Evolutionary conservation across 257 asterid genomes (phyloP).

Genomic region (Solanum lycopersicoides): DNA sequence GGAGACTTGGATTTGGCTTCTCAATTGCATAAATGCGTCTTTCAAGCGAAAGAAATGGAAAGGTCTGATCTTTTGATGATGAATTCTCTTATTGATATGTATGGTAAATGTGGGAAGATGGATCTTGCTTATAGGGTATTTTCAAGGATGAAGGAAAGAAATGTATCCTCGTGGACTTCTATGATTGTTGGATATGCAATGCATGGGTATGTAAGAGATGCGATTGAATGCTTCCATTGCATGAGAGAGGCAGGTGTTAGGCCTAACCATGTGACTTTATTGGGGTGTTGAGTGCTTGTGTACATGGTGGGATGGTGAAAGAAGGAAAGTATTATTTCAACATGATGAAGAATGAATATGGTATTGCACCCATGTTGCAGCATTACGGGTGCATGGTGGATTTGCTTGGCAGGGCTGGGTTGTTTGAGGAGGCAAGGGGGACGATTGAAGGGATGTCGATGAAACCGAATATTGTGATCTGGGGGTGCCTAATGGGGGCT

Average conservation of each 20-base stretch:
- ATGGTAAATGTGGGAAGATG: constrained; percentile 88
- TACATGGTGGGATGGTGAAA: constrained; percentile 75
- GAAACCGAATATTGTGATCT: constrained; percentile 70
- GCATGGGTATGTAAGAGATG: constrained; percentile 54
- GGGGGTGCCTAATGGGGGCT: constrained; percentile 94
- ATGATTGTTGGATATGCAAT: constrained; percentile 84
- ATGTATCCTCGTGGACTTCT: constrained; percentile 85
- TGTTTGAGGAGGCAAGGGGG: constrained; percentile 58
- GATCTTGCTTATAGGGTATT: constrained; percentile 65
- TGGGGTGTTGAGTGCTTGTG: constrained; percentile 85
- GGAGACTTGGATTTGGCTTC: constrained; percentile 61
- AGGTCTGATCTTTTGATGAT: constrained; percentile 49
- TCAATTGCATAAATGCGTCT: constrained; percentile 72
- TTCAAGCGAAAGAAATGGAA: constrained; percentile 32
- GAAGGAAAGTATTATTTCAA: constrained; percentile 63
- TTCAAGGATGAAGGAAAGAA: constrained; percentile 49
- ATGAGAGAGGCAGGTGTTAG: constrained; percentile 48
- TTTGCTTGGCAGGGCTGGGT: constrained; percentile 76
- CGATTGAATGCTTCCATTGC: constrained; percentile 38
- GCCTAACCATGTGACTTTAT: constrained; percentile 84
- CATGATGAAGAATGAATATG: constrained; percentile 48
- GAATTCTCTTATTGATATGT: constrained; percentile 80
- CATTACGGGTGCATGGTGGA: constrained; percentile 94
- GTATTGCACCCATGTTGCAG: constrained; percentile 43
- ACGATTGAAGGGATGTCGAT: constrained; percentile 81